phyloP scores from a whole-genome alignment of 352 stramenopile species.

The Thraustochytrium striatum region DNA sequence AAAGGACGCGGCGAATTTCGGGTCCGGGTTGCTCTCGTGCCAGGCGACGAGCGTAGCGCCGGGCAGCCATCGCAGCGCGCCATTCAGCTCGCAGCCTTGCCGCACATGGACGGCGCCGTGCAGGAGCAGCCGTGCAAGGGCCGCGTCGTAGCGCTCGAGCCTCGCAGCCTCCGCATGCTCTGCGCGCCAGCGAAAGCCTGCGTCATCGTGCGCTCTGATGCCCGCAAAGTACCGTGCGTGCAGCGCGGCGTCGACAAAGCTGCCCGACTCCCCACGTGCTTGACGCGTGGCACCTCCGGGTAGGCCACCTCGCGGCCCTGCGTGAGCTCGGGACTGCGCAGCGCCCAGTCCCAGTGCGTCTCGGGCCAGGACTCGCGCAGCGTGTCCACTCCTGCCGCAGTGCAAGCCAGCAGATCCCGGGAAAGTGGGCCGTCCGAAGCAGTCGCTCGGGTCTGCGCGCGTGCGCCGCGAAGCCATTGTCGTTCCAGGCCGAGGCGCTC shows the following conservation, averaged over 20 bases:
- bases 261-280: conserved; percentile 60
- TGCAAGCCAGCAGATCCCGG: conserved; percentile 62
- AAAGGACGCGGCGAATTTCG: neutral
- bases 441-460: conserved; percentile 51
- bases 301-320: conserved; percentile 56
- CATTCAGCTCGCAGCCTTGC: neutral
- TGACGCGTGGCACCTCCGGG: conserved; percentile 58
- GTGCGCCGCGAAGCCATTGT: conserved; percentile 56
- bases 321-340: conserved; percentile 59
- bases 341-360: conserved; percentile 61
- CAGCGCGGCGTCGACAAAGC: conserved; percentile 58
- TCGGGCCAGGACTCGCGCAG: conserved; percentile 54
- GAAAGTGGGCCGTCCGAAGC: conserved; percentile 60
- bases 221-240: conserved; percentile 60
- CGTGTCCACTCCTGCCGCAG: conserved; percentile 56
- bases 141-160: neutral
- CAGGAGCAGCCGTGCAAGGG: neutral
- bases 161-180: neutral
- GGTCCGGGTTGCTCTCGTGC: neutral
- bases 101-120: conserved; percentile 1
- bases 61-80: neutral
- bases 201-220: conserved; percentile 46
- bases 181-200: neutral
- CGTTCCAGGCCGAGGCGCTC: conserved; percentile 61
- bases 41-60: neutral